Base-by-base conservation (phyloP, 2,329 filamentous ascomycete species). In the Colletotrichum agaves region DNA sequence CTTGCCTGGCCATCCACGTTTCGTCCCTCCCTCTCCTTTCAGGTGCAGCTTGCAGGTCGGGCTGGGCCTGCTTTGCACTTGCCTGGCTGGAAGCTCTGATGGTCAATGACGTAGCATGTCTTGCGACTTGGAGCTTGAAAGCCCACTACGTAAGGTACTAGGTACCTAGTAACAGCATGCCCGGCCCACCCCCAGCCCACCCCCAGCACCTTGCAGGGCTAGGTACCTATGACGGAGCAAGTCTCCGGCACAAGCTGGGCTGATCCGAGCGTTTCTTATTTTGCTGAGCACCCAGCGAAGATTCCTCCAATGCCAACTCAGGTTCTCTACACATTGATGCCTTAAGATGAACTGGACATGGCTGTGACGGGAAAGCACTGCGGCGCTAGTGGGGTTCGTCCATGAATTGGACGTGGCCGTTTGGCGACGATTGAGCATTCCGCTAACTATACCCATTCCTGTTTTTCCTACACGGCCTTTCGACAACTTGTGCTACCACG, bases 71-170 rank as follows among this genome's bases (percentile, higher is more conserved):
- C 44, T 35, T n/a, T 52, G 47, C 23, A 15, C 47, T 19, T 43
- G 52, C 11, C 53, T 8, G 63, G 41, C 37, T 49, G 65, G 49
- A 59, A 68, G 61, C 65, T 68, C 61, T 68, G 61, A 68, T 68
- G 61, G 47, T 68, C 55, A 53, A 68, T 68, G 65, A 68, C 65
- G 65, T 68, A 68, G 61, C 31, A 27, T 68, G 65, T 68, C 65
- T 68, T 49, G 61, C 53, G 53, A 63, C 27, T 57, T 52, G 31
- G 44, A 57, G 61, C 60, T 27, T 35, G 46, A 50, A 68, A 53
- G 44, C 21, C 60, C 60, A 67, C 60, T 64, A n/a, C n/a, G n/a
- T n/a, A n/a, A n/a, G n/a, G n/a, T n/a, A n/a, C n/a, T n/a, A n/a
- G n/a, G n/a, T n/a, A n/a, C n/a, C n/a, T n/a, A n/a, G n/a, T n/a